phyloP scores from a whole-genome alignment of 2,329 filamentous ascomycete species.

The Coniochaeta pulveracea region DNA sequence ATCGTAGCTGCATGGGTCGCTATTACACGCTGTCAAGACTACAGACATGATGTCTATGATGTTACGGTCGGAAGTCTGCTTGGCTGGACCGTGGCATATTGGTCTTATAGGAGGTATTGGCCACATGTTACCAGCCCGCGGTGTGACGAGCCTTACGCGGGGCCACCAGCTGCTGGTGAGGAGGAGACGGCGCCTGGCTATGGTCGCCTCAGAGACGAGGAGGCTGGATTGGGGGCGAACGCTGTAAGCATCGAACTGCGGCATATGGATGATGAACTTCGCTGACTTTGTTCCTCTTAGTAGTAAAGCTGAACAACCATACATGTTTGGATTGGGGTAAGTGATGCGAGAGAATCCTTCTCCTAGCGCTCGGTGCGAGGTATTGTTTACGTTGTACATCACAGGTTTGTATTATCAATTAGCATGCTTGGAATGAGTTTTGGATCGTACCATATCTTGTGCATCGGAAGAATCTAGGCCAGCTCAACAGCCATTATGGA shows the following conservation, averaged over 20 bases:
- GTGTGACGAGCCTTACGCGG: constrained; percentile 47
- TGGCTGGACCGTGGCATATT: constrained; percentile 49
- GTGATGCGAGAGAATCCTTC: too few relatives aligned
- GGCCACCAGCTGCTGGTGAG: constrained; percentile 19
- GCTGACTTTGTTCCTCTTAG: too few relatives aligned
- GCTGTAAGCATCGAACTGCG: constrained; percentile 20
- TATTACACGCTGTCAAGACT: constrained; percentile 58
- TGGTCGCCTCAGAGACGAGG: constrained; percentile 39
- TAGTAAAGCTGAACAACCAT: too few relatives aligned
- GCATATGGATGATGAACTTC: too few relatives aligned
- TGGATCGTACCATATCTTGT: too few relatives aligned
- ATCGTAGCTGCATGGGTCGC: constrained; percentile 56
- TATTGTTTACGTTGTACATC: too few relatives aligned
- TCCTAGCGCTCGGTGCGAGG: too few relatives aligned
- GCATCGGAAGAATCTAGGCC: too few relatives aligned
- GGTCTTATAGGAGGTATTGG: constrained; percentile 56
- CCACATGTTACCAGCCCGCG: constrained; percentile 37
- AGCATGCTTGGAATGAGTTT: too few relatives aligned
- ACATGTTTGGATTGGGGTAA: too few relatives aligned
- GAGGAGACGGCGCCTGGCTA: constrained; percentile 14
- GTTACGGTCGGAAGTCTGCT: constrained; percentile 50
- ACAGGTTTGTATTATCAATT: too few relatives aligned
- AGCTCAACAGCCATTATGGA: too few relatives aligned
- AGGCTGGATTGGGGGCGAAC: constrained; percentile 26
- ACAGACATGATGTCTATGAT: constrained; percentile 61